Percentiles rank a stretch among this genome's conserved stretches.
phyloP scores from a whole-genome alignment of 768 basidiomycete species.

The Daedalea quercina region DNA sequence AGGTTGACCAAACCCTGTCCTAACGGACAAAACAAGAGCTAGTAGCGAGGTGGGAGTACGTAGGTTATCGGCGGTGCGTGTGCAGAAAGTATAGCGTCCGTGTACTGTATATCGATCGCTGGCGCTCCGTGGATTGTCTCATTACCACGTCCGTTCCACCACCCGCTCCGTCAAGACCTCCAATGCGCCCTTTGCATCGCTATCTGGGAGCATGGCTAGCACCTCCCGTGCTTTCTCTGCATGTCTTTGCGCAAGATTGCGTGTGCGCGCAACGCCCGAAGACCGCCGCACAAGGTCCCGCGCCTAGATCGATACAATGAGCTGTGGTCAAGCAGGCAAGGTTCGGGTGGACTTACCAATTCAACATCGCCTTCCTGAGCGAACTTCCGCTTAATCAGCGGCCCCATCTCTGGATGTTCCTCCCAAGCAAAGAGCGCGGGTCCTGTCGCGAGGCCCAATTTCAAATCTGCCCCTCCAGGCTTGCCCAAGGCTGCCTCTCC shows the following conservation, averaged over 20 bases:
- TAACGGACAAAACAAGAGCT: background rate
- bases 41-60: background rate
- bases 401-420: slow-evolving; percentile 68
- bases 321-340: background rate
- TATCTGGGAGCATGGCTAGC: slow-evolving; percentile 67
- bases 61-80: background rate
- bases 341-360: slow-evolving; percentile 37
- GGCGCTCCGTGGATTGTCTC: background rate
- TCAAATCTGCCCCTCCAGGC: slow-evolving; percentile 66
- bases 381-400: slow-evolving; percentile 78
- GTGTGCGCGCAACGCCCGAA: slow-evolving; percentile 73
- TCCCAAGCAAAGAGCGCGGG: slow-evolving; percentile 86
- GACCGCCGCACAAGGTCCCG: slow-evolving; percentile 59
- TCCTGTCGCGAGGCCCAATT: slow-evolving; percentile 68
- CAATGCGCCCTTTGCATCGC: slow-evolving; percentile 73
- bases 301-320: slow-evolving; percentile 39
- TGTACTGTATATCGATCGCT: slow-evolving; percentile 1
- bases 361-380: slow-evolving; percentile 73
- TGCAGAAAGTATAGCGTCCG: background rate
- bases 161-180: slow-evolving; percentile 65
- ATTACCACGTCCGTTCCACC: slow-evolving; percentile 50
- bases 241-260: slow-evolving; percentile 66
- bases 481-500: slow-evolving; percentile 74
- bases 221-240: slow-evolving; percentile 71
- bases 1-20: background rate